These are phyloP conservation scores for Raffaelea arxii DNA, from an alignment of 2,329 filamentous ascomycete genomes.

Conservation along the genomic window DNA sequence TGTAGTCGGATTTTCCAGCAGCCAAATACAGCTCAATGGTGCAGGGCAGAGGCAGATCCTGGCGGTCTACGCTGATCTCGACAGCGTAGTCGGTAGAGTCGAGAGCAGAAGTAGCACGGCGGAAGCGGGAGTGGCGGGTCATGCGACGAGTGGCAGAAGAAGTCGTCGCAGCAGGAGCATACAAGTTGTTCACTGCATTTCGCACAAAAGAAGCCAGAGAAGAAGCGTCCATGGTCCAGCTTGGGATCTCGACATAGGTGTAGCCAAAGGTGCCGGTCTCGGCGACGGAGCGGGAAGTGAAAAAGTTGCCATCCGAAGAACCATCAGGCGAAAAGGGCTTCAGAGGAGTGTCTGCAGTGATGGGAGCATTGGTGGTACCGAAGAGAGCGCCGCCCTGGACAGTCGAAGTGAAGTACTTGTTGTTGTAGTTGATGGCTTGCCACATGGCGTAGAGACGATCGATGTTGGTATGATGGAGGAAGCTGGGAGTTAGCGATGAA, in stretches of 20 bases:
- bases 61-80: slow-evolving; percentile 25
- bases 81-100: slow-evolving; percentile 23
- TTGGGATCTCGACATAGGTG: slow-evolving; percentile 29
- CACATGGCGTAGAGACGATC: slow-evolving; percentile 48
- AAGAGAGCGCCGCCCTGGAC: slow-evolving; percentile 23
- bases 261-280: slow-evolving; percentile 27
- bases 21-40: slow-evolving; percentile 24
- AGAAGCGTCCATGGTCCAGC: slow-evolving; percentile 42
- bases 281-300: slow-evolving; percentile 28
- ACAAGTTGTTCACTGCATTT: slow-evolving; percentile 48
- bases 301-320: slow-evolving; percentile 24
- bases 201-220: slow-evolving; percentile 53
- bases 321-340: slow-evolving; percentile 31
- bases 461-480: slow-evolving; percentile 47
- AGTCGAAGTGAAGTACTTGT: slow-evolving; percentile 21
- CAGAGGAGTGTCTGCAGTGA: slow-evolving; percentile 35
- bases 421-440: slow-evolving; percentile 28
- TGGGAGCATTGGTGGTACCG: slow-evolving; percentile 28
- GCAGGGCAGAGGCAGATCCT: slow-evolving; percentile 26
- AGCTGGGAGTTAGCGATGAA: slow-evolving; percentile 18
- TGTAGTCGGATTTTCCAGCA: neutral
- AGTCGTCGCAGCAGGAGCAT: slow-evolving; percentile 15
- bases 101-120: neutral
- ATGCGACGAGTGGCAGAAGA: neutral
- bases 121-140: neutral